Conservation (phyloP, 495 filamentous ascomycete species). For the Hypoxylon perforatum region DNA sequence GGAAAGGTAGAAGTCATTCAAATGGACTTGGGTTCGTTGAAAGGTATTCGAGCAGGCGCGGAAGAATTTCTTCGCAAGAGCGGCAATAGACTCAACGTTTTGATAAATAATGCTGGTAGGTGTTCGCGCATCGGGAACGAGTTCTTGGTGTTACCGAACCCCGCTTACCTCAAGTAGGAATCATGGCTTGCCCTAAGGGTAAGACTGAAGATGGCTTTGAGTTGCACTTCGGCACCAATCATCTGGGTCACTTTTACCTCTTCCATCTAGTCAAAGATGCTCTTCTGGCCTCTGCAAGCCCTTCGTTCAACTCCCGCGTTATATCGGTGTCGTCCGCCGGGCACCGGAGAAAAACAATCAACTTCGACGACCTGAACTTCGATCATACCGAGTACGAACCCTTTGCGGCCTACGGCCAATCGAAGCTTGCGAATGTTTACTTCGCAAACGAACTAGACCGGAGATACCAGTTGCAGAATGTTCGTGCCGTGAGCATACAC, state of each 20-base stretch:
- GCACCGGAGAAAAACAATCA: conserved; percentile 52
- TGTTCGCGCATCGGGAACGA: no score
- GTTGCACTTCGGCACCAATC: conserved; percentile 61
- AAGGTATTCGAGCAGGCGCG: conserved; percentile 42
- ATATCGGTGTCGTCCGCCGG: conserved; percentile 51
- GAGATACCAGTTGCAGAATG: conserved; percentile 25
- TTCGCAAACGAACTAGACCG: conserved; percentile 43
- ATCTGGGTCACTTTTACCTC: conserved; percentile 67
- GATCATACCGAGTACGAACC: conserved; percentile 28
- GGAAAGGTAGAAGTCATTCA: conserved; percentile 48
- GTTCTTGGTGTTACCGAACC: no score
- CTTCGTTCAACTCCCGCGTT: conserved; percentile 47
- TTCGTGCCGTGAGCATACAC: conserved; percentile 35
- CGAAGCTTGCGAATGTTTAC: conserved; percentile 63
- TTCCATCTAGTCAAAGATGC: conserved; percentile 60
- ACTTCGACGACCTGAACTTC: conserved; percentile 54
- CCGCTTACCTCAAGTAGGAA: conserved; percentile 20
- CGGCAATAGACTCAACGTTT: conserved; percentile 37
- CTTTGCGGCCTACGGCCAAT: conserved; percentile 43
- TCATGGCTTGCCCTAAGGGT: conserved; percentile 55
- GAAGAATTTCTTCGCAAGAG: conserved; percentile 35
- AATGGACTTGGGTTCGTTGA: conserved; percentile 49
- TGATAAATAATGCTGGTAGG: conserved; percentile 46
- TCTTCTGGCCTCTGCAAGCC: conserved; percentile 51
- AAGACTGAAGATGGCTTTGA: conserved; percentile 62